phyloP scores from a whole-genome alignment of 2,329 filamentous ascomycete species.

The Epichloe gansuensis region DNA sequence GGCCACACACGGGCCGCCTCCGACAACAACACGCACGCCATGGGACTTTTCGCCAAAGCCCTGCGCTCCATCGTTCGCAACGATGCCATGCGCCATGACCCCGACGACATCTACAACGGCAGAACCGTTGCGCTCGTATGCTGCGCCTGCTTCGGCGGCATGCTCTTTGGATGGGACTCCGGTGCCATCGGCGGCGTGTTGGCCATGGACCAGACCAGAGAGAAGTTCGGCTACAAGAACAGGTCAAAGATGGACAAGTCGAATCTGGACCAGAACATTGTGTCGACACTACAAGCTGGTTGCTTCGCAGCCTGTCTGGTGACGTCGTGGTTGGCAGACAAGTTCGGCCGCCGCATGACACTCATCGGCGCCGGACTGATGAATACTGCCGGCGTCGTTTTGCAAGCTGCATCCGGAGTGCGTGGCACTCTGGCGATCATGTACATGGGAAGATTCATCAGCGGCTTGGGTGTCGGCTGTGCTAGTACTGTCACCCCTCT shows the following conservation, averaged over 20 bases:
- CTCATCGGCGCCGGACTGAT: conserved; percentile 45
- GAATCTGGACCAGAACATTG: conserved; percentile 52
- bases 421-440: conserved; percentile 46
- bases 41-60: conserved; percentile 29
- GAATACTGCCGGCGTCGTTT: conserved; percentile 47
- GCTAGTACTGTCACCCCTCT: conserved; percentile 33
- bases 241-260: conserved; percentile 23
- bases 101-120: conserved; percentile 58
- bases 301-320: conserved; percentile 53
- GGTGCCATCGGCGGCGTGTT: conserved; percentile 58
- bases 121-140: conserved; percentile 51
- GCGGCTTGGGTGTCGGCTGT: conserved; percentile 37
- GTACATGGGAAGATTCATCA: conserved; percentile 50
- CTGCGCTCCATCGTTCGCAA: conserved; percentile 51
- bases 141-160: conserved; percentile 56
- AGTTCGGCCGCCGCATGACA: conserved; percentile 40
- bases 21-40: conserved; percentile 10
- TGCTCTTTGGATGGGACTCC: conserved; percentile 40
- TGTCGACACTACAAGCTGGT: conserved; percentile 58
- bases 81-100: conserved; percentile 58
- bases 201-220: conserved; percentile 44
- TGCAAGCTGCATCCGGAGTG: conserved; percentile 47
- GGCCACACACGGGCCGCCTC: neutral
- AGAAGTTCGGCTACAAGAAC: conserved; percentile 25
- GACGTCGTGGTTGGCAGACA: conserved; percentile 41